phyloP scores from a whole-genome alignment of 768 basidiomycete genomes.

The Xerocomellus intermedius region DNA sequence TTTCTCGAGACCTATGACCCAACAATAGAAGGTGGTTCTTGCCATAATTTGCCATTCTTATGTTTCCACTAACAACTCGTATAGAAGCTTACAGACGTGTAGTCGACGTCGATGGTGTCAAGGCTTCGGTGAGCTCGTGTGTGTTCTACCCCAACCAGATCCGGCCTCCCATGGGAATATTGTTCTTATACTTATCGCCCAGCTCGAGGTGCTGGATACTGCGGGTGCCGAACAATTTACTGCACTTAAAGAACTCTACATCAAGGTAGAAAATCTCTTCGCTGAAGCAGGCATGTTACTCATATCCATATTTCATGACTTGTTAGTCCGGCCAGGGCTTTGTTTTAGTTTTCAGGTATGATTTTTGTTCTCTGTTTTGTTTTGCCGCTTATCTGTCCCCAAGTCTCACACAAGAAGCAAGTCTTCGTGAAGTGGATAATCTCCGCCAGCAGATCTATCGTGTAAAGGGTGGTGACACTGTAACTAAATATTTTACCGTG shows the following conservation, averaged over 20 bases:
- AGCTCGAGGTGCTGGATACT: conserved; percentile 83
- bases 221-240: conserved; percentile 87
- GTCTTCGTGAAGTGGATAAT: conserved; percentile 74
- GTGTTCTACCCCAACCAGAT: conserved; percentile 14
- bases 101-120: conserved; percentile 63
- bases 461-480: conserved; percentile 69
- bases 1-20: conserved; percentile 81
- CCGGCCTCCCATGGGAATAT: conserved; percentile 1
- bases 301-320: not conserved
- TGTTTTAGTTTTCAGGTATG: conserved; percentile 79
- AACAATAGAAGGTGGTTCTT: conserved; percentile 70
- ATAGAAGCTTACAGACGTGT: conserved; percentile 71
- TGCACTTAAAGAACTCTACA: conserved; percentile 77
- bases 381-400: not conserved
- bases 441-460: conserved; percentile 80
- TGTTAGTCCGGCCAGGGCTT: conserved; percentile 69
- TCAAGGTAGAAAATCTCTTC: conserved; percentile 49
- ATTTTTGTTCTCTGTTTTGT: not conserved
- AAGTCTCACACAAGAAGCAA: conserved; percentile 81
- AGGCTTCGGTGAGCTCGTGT: conserved; percentile 49
- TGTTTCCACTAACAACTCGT: conserved; percentile 8
- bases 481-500: conserved; percentile 30
- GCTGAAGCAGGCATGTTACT: not conserved
- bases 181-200: conserved; percentile 13
- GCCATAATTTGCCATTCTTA: not conserved